Base-by-base conservation (phyloP, 805 yeast genomes). In the Cyberlindnera lachancei region DNA sequence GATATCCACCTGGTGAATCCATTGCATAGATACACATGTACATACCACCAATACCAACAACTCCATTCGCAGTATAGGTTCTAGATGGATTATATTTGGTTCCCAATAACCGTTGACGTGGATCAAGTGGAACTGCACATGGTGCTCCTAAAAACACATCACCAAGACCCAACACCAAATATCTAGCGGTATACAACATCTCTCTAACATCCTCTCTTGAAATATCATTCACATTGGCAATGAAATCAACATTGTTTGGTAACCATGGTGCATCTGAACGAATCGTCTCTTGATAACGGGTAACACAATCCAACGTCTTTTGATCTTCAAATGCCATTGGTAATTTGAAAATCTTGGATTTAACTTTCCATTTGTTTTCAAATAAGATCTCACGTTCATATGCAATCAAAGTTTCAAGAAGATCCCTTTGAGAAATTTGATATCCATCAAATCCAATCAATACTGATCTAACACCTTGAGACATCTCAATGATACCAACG, bases 101-200 rank as follows among this genome's bases (percentile, higher is more conserved):
- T 24, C 97, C 98, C 36, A 90, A 63, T 38, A 87, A 70, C 50
- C 96, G 73, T 50, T 88, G 96, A 51, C 96, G 78, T 37, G 98
- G 98, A 57, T 92, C 97, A 46, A 90, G 72, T 23, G 98, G 97
- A 45, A 90, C 95, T 2, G 97, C 97, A 67, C 96, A 88, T 18
- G 98, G 98, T 4, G 98, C 96, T 30, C 97, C 97, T 47, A 92
- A 68, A 63, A 88, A 90, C 18, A 92, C 97, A 59, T 92, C 98
- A 53, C 97, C 98, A 33, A 90, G 73, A 34, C 97, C 98, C 41
- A 90, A 66, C 6, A 92, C 97, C 63, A 92, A 66, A 68, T 81
- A 92, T 53, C 88, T 70, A 5, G 97, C 97, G 27, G 82, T 64
- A 63, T 87, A 90, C 52, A 92, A 59, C 80, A 90, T 78, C 46